Conservation (phyloP, 2,329 filamentous ascomycete species). For the Beauveria scarabaeidicola region DNA sequence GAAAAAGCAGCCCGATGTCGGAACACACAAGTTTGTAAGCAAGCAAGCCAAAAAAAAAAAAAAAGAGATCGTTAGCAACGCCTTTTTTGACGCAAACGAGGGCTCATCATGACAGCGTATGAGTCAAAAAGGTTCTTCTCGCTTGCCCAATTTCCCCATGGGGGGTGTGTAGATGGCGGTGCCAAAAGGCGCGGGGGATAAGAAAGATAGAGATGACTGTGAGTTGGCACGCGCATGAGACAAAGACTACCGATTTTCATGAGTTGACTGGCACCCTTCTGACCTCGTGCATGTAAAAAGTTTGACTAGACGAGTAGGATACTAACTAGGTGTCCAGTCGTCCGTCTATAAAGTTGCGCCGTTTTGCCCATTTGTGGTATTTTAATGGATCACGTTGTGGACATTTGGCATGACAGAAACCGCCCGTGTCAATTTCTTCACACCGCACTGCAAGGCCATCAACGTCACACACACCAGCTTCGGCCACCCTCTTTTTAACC, state of each 20-base stretch:
- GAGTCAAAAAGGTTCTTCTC: neutral
- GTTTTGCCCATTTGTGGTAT: neutral
- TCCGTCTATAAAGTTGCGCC: neutral
- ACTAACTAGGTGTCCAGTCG: too few species aligned
- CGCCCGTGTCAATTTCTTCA: neutral
- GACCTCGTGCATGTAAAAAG: too few species aligned
- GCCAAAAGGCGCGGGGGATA: neutral
- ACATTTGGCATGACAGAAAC: neutral
- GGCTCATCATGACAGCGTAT: neutral
- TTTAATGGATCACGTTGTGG: conserved; percentile 1
- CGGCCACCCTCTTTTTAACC: too few species aligned
- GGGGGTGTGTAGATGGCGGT: neutral
- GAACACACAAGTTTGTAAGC: neutral
- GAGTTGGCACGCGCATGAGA: neutral
- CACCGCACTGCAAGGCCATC: neutral
- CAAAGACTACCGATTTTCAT: too few species aligned
- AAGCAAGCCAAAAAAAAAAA: neutral
- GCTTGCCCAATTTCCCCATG: neutral
- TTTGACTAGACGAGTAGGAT: too few species aligned
- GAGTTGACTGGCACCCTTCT: too few species aligned
- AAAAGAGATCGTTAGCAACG: too few species aligned
- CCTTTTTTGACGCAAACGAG: neutral
- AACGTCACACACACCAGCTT: too few species aligned
- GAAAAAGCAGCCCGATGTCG: conserved; percentile 1
- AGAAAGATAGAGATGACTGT: neutral